Base-by-base conservation (phyloP, 331 rosid species). In the Stylosanthes scabra region DNA sequence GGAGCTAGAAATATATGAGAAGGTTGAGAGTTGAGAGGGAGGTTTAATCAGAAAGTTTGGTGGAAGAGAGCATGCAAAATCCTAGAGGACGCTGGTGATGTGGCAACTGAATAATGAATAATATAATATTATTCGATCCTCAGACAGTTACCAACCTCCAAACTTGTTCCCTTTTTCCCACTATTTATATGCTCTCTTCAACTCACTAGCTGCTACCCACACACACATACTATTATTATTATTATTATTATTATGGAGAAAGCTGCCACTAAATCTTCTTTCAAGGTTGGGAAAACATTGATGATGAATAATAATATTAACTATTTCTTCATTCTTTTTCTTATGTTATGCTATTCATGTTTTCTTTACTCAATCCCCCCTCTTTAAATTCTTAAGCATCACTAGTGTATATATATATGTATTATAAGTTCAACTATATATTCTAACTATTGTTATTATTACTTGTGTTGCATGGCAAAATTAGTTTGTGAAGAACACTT, bases 1-100 rank as follows among this genome's bases (percentile, higher is more conserved):
- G 74, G 55, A 85, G 80, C 82, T 78, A 72, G 86, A 80, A 80
- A 70, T 74, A 70, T 83, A 31, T 31, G 37, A 31, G 82, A 89
- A 88, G 89, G 89, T 69, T 73, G 88, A 91, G 74, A 88, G 0
- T 25, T 85, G 98, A 93, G 96, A 88, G 91, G 85, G 97, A 93
- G 84, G 82, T 89, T 93, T 85, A 84, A 93, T 93, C 98, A 90
- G 96, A 93, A 87, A 90, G 97, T 85, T 91, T 88, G 98, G 97
- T 93, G 79, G 76, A 68, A 84, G 77, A 87, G 55, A 82, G 83
- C 93, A 78, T 88, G 92, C 84, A 83, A 85, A 85, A 81, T 69
- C 81, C 61, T 20, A 62, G 75, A 80, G 81, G 74, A 85, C 85
- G 91, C 63, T 88, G 84, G 90, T 86, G 97, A 93, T 90, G 88